These are phyloP conservation scores for Metschnikowia colocasiae DNA, from an alignment of 805 yeast genomes.

Conservation along the genomic window DNA sequence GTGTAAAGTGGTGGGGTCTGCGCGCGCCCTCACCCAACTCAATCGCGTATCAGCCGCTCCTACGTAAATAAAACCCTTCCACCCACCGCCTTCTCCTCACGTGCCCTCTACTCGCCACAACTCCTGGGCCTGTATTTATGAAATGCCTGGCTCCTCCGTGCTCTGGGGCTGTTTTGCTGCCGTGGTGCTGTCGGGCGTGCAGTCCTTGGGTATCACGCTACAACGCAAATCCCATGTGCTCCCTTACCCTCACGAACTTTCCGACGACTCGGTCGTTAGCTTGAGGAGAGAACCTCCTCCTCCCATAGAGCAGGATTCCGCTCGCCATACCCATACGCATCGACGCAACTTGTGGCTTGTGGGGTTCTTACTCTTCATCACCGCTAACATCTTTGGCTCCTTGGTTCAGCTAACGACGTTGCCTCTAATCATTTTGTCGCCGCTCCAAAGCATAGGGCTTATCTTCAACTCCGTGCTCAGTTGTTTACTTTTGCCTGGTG, in stretches of 20 bases:
- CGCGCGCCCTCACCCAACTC: background rate
- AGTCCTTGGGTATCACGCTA: conserved; percentile 75
- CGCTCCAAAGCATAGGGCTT: conserved; percentile 83
- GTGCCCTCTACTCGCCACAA: background rate
- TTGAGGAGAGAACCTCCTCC: conserved; percentile 10
- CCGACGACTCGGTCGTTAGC: conserved; percentile 10
- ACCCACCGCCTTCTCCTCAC: background rate
- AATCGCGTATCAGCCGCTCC: conserved; percentile 4
- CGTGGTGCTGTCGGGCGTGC: conserved; percentile 69
- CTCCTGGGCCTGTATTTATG: background rate
- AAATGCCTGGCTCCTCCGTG: conserved; percentile 13
- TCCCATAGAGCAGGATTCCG: conserved; percentile 7
- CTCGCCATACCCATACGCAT: conserved; percentile 28
- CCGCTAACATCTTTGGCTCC: conserved; percentile 76
- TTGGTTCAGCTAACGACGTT: conserved; percentile 78
- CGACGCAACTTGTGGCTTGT: conserved; percentile 65
- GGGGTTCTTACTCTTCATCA: conserved; percentile 68
- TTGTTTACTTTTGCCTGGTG: conserved; percentile 64
- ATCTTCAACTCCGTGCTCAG: conserved; percentile 75
- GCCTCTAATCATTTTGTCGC: conserved; percentile 75
- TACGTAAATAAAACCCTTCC: background rate
- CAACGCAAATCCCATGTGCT: conserved; percentile 75
- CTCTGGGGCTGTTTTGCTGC: conserved; percentile 62
- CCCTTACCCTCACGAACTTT: conserved; percentile 15
- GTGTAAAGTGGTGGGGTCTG: conserved; percentile 1